Percentiles rank a stretch among this genome's conserved stretches.
Evolutionary conservation across 1,284 basidiomycete genomes (phyloP).

Genomic region (Clitocybe nebularis): DNA sequence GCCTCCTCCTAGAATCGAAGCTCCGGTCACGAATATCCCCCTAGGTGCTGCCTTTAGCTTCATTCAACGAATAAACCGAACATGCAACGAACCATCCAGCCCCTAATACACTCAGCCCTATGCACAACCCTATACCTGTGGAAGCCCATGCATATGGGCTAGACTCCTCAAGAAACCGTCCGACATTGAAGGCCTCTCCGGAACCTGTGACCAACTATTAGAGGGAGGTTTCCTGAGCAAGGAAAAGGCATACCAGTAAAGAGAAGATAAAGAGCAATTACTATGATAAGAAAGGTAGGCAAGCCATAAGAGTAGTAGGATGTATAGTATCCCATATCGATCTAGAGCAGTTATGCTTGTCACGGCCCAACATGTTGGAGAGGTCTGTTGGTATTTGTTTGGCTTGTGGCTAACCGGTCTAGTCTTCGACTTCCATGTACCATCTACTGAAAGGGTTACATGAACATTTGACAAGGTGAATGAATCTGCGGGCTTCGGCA

Average conservation of each 20-base stretch:
- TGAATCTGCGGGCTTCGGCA: background rate
- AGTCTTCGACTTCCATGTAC: constrained; percentile 56
- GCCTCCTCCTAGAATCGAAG: constrained; percentile 94
- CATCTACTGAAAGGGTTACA: constrained; percentile 88
- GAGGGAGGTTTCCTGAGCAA: background rate
- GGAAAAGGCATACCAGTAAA: constrained; percentile 66
- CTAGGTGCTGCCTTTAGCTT: constrained; percentile 39
- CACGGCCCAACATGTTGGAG: background rate
- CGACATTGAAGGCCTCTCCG: constrained; percentile 89
- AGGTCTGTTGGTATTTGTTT: constrained; percentile 23
- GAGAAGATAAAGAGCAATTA: constrained; percentile 79
- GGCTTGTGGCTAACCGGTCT: constrained; percentile 8
- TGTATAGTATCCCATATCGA: constrained; percentile 36
- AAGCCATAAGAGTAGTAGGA: constrained; percentile 66
- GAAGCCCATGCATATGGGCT: constrained; percentile 94
- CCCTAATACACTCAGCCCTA: constrained; percentile 90
- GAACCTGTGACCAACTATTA: constrained; percentile 50
- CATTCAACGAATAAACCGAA: background rate
- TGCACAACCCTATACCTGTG: constrained; percentile 88
- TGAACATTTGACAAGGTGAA: constrained; percentile 81
- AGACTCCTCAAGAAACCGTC: constrained; percentile 88
- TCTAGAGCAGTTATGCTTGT: background rate
- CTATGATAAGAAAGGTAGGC: constrained; percentile 57
- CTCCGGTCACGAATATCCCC: constrained; percentile 97
- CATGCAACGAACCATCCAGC: constrained; percentile 81